phyloP scores from a whole-genome alignment of 2,329 filamentous ascomycete genomes.

The Penicillium hesseltinei region DNA sequence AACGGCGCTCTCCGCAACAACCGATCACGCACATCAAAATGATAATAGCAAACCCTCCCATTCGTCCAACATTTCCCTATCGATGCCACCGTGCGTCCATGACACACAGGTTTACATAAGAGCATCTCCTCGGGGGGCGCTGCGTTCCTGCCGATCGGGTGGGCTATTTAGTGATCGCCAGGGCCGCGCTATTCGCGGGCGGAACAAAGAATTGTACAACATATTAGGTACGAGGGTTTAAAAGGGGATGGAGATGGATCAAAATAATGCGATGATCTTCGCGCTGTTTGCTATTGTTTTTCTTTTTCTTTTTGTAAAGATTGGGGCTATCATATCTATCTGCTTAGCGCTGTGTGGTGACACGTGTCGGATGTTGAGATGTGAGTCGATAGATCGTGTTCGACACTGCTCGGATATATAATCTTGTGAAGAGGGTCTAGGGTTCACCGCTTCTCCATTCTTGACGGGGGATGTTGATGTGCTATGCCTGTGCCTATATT shows the following conservation, averaged over 20 bases:
- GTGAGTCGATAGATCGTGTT: constrained; percentile 8
- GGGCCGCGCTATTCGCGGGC: background rate
- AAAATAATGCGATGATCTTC: background rate
- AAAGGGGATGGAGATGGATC: background rate
- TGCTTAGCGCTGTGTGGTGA: background rate
- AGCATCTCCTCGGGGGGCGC: background rate
- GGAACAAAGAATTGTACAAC: too few relatives aligned
- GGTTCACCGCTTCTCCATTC: background rate
- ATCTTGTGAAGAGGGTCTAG: background rate
- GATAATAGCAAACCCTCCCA: background rate
- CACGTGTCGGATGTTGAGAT: background rate
- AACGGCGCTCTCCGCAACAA: background rate
- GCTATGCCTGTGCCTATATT: background rate
- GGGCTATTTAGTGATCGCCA: background rate
- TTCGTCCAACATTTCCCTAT: background rate
- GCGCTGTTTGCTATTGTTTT: background rate
- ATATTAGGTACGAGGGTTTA: background rate
- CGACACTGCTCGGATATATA: background rate
- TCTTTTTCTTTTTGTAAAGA: background rate
- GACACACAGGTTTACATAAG: background rate
- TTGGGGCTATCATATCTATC: background rate
- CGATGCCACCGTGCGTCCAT: background rate
- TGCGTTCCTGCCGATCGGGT: background rate
- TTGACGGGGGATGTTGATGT: background rate
- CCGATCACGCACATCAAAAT: background rate